These are phyloP conservation scores for Monilinia fructicola DNA, from an alignment of 2,329 filamentous ascomycete genomes.

Conservation along the genomic window DNA sequence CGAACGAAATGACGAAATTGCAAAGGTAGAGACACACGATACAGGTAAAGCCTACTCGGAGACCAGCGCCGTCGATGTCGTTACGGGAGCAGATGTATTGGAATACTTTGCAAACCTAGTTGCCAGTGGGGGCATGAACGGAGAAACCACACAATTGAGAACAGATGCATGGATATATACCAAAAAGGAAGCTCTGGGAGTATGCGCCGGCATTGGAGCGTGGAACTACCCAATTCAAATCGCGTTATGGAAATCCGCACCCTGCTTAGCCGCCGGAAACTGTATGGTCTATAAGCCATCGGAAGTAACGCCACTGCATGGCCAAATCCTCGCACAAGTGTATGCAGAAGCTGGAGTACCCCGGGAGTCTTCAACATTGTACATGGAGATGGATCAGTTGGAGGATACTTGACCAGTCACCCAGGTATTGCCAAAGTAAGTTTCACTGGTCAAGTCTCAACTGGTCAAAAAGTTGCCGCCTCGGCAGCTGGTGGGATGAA, in stretches of 20 bases:
- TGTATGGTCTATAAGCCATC: slow-evolving; percentile 91
- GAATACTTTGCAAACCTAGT: slow-evolving; percentile 84
- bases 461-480: slow-evolving; percentile 77
- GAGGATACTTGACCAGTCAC: slow-evolving; percentile 72
- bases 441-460: slow-evolving; percentile 85
- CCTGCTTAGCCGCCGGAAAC: slow-evolving; percentile 82
- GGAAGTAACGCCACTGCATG: slow-evolving; percentile 84
- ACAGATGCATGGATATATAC: slow-evolving; percentile 80
- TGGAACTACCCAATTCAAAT: slow-evolving; percentile 95
- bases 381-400: slow-evolving; percentile 76
- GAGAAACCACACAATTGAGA: slow-evolving; percentile 72
- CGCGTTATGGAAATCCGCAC: slow-evolving; percentile 84
- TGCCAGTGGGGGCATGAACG: slow-evolving; percentile 74
- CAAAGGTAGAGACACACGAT: slow-evolving; percentile 76
- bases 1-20: slow-evolving; percentile 75
- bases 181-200: slow-evolving; percentile 76
- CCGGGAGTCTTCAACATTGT: slow-evolving; percentile 85
- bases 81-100: slow-evolving; percentile 79
- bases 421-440: slow-evolving; percentile 77
- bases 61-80: slow-evolving; percentile 79
- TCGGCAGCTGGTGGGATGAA: slow-evolving; percentile 78
- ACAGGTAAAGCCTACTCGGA: slow-evolving; percentile 85
- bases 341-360: slow-evolving; percentile 78
- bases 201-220: slow-evolving; percentile 83
- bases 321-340: slow-evolving; percentile 69